A percentile compares a stretch with the other conserved stretches of the same genome.
These are phyloP conservation scores for Flaveria linearis DNA, from an alignment of 129 eudicot genomes.

Conservation along the genomic window DNA sequence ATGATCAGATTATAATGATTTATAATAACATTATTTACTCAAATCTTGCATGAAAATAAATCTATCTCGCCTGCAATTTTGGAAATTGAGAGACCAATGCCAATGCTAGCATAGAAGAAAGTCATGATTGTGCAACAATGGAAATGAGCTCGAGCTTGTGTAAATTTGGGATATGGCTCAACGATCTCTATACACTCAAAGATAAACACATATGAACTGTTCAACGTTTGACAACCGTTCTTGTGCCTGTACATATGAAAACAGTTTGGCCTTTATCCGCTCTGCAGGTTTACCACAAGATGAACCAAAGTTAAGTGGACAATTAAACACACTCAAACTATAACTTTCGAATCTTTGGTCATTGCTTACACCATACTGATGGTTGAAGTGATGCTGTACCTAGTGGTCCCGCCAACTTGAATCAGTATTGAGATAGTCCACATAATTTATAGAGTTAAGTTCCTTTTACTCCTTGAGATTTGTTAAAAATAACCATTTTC, in stretches of 20 bases:
- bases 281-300: constrained; percentile 28
- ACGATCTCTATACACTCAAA: constrained; percentile 55
- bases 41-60: background rate
- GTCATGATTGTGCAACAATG: constrained; percentile 84
- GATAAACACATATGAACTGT: constrained; percentile 46
- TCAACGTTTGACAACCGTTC: constrained; percentile 39
- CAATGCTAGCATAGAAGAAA: constrained; percentile 66
- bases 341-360: too few species aligned
- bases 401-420: too few species aligned
- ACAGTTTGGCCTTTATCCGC: constrained; percentile 72
- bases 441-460: constrained; percentile 43
- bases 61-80: constrained; percentile 39
- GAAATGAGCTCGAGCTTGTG: constrained; percentile 76
- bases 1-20: background rate
- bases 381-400: too few species aligned
- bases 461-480: too few species aligned
- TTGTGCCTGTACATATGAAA: constrained; percentile 60
- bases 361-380: too few species aligned
- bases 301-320: constrained; percentile 12
- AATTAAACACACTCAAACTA: background rate
- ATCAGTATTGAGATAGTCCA: constrained; percentile 74
- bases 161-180: constrained; percentile 79
- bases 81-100: constrained; percentile 77
- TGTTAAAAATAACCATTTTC: too few species aligned
- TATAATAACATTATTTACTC: background rate